Evolutionary conservation across 257 asterid genomes (phyloP), one percentile per base, ranked within the genome.

Genomic region (Solanum rostratum): DNA sequence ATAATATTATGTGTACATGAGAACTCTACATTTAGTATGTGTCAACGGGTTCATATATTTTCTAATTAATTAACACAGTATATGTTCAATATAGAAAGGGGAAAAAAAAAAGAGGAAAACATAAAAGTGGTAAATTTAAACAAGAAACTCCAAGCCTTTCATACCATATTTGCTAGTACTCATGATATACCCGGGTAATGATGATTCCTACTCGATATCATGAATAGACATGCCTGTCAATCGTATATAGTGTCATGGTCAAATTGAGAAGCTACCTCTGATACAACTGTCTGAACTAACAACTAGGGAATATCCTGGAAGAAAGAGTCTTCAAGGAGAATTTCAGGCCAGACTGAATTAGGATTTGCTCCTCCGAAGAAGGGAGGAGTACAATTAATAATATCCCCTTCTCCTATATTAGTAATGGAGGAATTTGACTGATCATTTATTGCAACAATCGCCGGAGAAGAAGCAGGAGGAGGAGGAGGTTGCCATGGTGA

Each of bases 281-380:
- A 60, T 60, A 11, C 68, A n/a, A 59, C 29, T 59, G 30, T 5
- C 1, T 20, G 10, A 24, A 41, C 20, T 45, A 79, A 29, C 3
- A 39, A 70, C 84, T 89, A 90, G 63, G 88, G 88, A 88, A 92
- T 88, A 83, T 89, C 94, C 71, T 87, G 91, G 83, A 93, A 93
- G 5, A 95, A 85, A 52, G 97, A 91, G 84, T 92, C 95, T 45
- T 92, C 97, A 84, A 93, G 89, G 6, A 85, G 86, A 49, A 91
- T 88, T 1, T 93, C 97, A 30, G 97, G 90, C 97, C 98, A 95
- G 85, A 91, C 83, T 39, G 86, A 84, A 65, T 29, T 29, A 19
- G 88, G 85, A n/a, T 90, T 90, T 80, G 89, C 85, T 49, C 90
- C 95, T 52, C 86, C 94, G 74, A 85, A 89, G 91, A 93, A 90